phyloP scores from a whole-genome alignment of 768 basidiomycete species.

The Termitomyces eurrhizus region DNA sequence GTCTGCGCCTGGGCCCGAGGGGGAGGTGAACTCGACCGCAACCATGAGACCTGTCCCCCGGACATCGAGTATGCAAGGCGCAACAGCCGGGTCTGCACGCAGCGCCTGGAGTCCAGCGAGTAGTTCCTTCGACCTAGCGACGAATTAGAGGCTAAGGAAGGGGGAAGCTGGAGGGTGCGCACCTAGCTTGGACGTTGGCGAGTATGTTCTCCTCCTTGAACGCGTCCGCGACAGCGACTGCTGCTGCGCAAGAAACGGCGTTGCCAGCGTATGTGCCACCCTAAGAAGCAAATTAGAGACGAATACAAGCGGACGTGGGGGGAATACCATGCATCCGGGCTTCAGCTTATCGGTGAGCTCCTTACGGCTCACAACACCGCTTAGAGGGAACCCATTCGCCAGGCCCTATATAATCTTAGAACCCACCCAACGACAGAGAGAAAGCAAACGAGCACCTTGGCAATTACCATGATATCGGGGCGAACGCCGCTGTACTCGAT shows the following conservation, averaged over 20 bases:
- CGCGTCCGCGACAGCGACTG: slow-evolving; percentile 76
- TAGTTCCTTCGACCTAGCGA: slow-evolving; percentile 64
- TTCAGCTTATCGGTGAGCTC: slow-evolving; percentile 76
- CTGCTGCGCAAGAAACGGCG: slow-evolving; percentile 89
- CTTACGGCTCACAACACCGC: slow-evolving; percentile 76
- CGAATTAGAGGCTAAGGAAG: neutral
- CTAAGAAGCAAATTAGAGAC: slow-evolving; percentile 25
- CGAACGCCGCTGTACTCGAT: slow-evolving; percentile 79
- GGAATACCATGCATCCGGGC: slow-evolving; percentile 73
- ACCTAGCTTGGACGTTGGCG: slow-evolving; percentile 75
- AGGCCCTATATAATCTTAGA: slow-evolving; percentile 49
- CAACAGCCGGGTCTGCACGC: slow-evolving; percentile 46
- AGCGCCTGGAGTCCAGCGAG: slow-evolving; percentile 57
- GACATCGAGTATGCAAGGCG: slow-evolving; percentile 72
- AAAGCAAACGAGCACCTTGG: slow-evolving; percentile 58
- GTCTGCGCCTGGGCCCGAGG: slow-evolving; percentile 41
- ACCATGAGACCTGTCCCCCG: slow-evolving; percentile 91
- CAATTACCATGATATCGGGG: slow-evolving; percentile 87
- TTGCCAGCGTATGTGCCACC: slow-evolving; percentile 94
- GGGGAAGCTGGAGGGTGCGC: slow-evolving; percentile 8
- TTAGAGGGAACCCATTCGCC: slow-evolving; percentile 92
- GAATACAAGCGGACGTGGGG: neutral
- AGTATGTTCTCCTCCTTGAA: slow-evolving; percentile 80
- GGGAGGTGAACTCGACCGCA: slow-evolving; percentile 72
- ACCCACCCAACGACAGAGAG: neutral